A percentile compares a stretch with the other conserved stretches of the same genome.
phyloP scores from a whole-genome alignment of 768 basidiomycete genomes.

The Russula abietina region DNA sequence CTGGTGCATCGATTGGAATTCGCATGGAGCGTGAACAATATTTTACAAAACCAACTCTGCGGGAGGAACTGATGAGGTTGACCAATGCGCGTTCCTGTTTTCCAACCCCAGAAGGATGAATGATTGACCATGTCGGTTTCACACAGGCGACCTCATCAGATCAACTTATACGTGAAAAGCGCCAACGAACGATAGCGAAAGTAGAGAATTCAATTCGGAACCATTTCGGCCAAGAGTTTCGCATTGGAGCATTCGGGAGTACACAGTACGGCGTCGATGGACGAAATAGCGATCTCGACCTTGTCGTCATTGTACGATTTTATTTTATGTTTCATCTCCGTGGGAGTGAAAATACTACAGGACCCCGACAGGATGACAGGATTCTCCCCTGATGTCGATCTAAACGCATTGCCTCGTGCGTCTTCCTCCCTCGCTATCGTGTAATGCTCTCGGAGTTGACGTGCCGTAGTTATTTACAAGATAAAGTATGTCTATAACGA shows the following conservation, averaged over 20 bases:
- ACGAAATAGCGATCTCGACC: constrained; percentile 43
- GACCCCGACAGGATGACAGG: constrained; percentile 32
- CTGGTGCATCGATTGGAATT: neutral
- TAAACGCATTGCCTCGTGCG: constrained; percentile 31
- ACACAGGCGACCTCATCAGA: neutral
- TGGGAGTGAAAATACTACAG: constrained; percentile 26
- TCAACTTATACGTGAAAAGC: constrained; percentile 4
- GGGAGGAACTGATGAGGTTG: constrained; percentile 12
- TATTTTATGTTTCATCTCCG: neutral
- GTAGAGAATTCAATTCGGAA: constrained; percentile 9
- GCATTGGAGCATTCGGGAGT: constrained; percentile 44
- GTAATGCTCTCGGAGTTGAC: neutral
- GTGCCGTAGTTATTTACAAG: constrained; percentile 31
- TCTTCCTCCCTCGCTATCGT: neutral
- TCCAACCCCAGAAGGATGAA: neutral
- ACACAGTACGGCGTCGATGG: constrained; percentile 42
- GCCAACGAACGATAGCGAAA: constrained; percentile 15
- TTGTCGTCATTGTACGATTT: constrained; percentile 44
- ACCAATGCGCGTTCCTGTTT: constrained; percentile 3
- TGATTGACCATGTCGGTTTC: neutral
- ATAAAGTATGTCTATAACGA: constrained; percentile 25
- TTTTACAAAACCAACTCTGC: neutral
- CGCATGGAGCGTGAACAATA: constrained; percentile 7
- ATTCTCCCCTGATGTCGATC: constrained; percentile 28
- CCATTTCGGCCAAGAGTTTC: constrained; percentile 33